Evolutionary conservation across 768 basidiomycete genomes (phyloP).

Genomic region (Amanita polypyramis): DNA sequence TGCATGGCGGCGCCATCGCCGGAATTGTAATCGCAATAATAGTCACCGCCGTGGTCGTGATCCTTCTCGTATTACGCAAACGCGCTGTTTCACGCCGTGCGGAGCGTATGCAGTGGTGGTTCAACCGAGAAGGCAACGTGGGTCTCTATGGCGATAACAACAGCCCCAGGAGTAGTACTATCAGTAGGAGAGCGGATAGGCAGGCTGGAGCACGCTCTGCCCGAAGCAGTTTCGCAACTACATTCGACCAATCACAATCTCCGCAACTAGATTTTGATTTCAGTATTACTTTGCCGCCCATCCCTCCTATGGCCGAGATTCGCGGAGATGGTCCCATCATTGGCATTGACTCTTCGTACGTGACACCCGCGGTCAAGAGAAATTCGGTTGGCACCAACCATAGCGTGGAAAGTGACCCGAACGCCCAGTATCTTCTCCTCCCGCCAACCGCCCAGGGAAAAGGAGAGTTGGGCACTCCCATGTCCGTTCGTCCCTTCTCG

Average conservation of each 20-base stretch:
- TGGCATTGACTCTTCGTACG: constrained; percentile 18
- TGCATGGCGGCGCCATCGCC: constrained; percentile 37
- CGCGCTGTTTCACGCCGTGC: constrained; percentile 32
- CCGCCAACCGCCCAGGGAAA: constrained; percentile 15
- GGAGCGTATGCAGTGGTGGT: constrained; percentile 38
- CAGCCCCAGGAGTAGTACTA: constrained; percentile 10
- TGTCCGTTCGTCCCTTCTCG: constrained; percentile 58
- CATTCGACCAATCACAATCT: constrained; percentile 34
- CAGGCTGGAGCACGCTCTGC: constrained; percentile 19
- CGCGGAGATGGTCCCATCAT: constrained; percentile 27
- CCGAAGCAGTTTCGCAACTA: constrained; percentile 59
- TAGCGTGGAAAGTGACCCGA: constrained; percentile 17
- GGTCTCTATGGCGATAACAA: constrained; percentile 17
- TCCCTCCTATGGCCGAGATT: constrained; percentile 49
- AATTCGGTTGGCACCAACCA: neutral
- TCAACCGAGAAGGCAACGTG: constrained; percentile 17
- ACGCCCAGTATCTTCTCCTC: constrained; percentile 31
- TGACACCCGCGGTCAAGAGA: constrained; percentile 9
- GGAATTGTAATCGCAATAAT: constrained; percentile 29
- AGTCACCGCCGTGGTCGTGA: constrained; percentile 22
- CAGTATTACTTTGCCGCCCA: constrained; percentile 20
- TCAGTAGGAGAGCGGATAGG: constrained; percentile 10
- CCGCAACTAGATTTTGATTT: constrained; percentile 16
- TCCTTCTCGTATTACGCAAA: constrained; percentile 35
- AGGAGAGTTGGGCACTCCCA: constrained; percentile 32